These are phyloP conservation scores for Globisporangium ultimum DNA, from an alignment of 352 stramenopile species.

Conservation along the genomic window DNA sequence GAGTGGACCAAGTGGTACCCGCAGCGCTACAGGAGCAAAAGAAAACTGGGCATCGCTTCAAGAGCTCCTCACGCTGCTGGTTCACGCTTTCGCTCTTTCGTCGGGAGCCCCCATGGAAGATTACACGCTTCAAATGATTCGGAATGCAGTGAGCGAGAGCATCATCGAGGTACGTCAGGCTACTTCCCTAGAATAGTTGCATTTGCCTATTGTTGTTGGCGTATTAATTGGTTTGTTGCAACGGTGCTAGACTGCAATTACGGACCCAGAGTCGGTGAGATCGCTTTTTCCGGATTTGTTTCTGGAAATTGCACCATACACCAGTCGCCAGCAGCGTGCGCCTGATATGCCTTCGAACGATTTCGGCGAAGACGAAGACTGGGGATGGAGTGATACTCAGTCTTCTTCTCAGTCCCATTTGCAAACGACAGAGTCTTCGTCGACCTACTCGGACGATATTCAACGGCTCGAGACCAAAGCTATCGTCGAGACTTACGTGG, in stretches of 20 bases:
- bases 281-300: constrained; percentile 31
- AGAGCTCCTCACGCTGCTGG: constrained; percentile 53
- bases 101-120: constrained; percentile 43
- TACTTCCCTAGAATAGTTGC: not conserved
- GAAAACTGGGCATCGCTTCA: constrained; percentile 29
- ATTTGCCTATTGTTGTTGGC: not conserved
- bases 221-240: not conserved
- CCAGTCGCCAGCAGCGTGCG: constrained; percentile 7
- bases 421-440: constrained; percentile 5
- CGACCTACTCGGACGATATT: constrained; percentile 19
- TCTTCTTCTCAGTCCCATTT: constrained; percentile 5
- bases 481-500: constrained; percentile 40
- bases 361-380: constrained; percentile 45
- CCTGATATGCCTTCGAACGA: not conserved
- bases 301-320: constrained; percentile 25
- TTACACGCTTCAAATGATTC: constrained; percentile 68
- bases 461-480: constrained; percentile 26
- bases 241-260: constrained; percentile 20
- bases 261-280: constrained; percentile 19
- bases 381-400: constrained; percentile 56
- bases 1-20: not conserved
- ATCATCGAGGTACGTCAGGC: constrained; percentile 40
- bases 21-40: not conserved
- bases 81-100: constrained; percentile 64
- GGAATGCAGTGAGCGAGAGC: constrained; percentile 42